Base-by-base conservation (phyloP, 495 filamentous ascomycete genomes). In the Aspergillus homomorphus region DNA sequence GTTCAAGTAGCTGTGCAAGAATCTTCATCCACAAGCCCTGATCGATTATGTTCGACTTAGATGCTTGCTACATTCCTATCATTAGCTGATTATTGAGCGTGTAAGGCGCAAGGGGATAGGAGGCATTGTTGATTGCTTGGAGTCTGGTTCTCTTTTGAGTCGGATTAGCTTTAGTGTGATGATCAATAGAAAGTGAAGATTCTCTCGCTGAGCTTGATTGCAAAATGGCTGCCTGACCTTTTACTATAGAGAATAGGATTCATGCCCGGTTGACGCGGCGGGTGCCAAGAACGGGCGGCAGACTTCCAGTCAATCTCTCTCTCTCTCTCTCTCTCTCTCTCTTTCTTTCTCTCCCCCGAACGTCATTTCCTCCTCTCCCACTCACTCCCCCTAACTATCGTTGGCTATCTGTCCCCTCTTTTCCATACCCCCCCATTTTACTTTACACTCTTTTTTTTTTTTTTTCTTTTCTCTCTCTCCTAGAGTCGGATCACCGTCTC, bases 271-370 rank as follows among this genome's bases (percentile, higher is more conserved):
- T 28, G 26, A 28, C 26, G 26, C 26, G 33, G 6, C 12, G 66
- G 65, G 59, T 59, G 61, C 67, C 69, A 76, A 70, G 73, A 69
- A 67, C 68, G 68, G 73, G 58, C 71, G 30, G 69, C 74, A 71
- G 68, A 63, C 57, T n/a, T n/a, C n/a, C n/a, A n/a, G 53, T 59
- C 64, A 67, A 58, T 33, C 48, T 3, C 49, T 19, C 15, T 41
- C 51, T 4, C 51, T 2, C n/a, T 10, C n/a, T n/a, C 22, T 26
- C 21, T 51, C 49, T 30, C 20, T 18, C 21, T 20, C 10, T 28
- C 9, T 33, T 45, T 46, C 26, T 49, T 22, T 45, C 33, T 21
- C 22, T 30, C 12, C 26, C 26, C 26, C 3, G 26, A 38, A 38
- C 33, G 33, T 38, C 33, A 38, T 38, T 38, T 38, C 33, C 12